phyloP scores from a whole-genome alignment of 345 rosid genomes.

The Eucalyptus globulus region DNA sequence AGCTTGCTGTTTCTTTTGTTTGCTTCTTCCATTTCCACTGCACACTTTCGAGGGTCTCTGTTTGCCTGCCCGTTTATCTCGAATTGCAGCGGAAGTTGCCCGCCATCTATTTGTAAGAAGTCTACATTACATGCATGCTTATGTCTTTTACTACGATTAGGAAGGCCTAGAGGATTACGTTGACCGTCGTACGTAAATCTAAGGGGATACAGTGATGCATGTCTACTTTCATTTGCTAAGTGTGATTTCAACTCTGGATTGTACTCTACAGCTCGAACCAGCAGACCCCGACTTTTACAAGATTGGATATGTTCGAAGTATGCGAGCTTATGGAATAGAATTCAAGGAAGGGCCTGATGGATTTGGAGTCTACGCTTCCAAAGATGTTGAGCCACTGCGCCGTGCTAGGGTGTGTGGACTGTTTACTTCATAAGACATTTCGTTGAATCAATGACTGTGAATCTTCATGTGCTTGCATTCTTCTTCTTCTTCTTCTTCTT shows the following conservation, averaged over 20 bases:
- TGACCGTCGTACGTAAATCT: not conserved
- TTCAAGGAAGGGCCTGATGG: constrained; percentile 91
- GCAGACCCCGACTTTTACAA: constrained; percentile 94
- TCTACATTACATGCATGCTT: not conserved
- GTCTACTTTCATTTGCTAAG: not conserved
- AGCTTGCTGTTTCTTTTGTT: not conserved
- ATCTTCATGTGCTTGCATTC: not conserved
- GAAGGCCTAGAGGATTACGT: not conserved
- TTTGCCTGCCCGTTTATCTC: not conserved
- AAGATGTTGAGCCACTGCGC: constrained; percentile 70
- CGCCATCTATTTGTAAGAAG: not conserved
- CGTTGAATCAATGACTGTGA: not conserved
- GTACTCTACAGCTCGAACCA: constrained; percentile 31
- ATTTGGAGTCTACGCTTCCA: constrained; percentile 86
- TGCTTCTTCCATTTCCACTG: not conserved
- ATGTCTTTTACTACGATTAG: not conserved
- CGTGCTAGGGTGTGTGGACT: constrained; percentile 72
- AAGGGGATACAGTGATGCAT: not conserved
- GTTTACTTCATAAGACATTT: not conserved
- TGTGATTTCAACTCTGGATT: not conserved
- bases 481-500: not conserved
- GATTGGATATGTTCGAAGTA: constrained; percentile 73
- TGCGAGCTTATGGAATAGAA: constrained; percentile 88
- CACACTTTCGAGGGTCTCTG: not conserved
- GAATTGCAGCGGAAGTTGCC: not conserved